Conservation (phyloP, 306 rosid species). For the Arachis stenosperma region DNA sequence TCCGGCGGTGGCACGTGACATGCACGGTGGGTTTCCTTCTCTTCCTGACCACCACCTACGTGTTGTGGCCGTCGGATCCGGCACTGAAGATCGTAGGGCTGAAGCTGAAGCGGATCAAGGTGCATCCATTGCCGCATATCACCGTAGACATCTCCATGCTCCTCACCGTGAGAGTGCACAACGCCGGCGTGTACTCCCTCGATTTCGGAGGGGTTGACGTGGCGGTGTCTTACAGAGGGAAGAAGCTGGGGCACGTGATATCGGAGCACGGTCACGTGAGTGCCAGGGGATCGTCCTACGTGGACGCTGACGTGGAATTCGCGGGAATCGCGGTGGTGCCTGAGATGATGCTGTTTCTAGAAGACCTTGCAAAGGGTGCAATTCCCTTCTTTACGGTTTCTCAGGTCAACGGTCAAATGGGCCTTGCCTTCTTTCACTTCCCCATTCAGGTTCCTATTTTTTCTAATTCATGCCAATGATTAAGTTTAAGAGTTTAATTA, state of each 20-base stretch:
- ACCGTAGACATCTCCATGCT: slow-evolving; percentile 62
- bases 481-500: background rate
- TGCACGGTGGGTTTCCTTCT: slow-evolving; percentile 36
- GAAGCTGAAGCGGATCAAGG: slow-evolving; percentile 46
- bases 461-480: background rate
- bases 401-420: slow-evolving; percentile 53
- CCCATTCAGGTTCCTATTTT: slow-evolving; percentile 56
- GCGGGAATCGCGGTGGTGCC: slow-evolving; percentile 55
- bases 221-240: slow-evolving; percentile 72
- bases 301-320: slow-evolving; percentile 72
- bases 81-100: slow-evolving; percentile 63
- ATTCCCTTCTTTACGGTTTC: slow-evolving; percentile 66
- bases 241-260: slow-evolving; percentile 64
- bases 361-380: slow-evolving; percentile 67
- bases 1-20: slow-evolving; percentile 32
- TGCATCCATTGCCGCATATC: slow-evolving; percentile 60
- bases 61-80: slow-evolving; percentile 71
- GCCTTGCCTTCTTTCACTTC: slow-evolving; percentile 52
- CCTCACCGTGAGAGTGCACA: slow-evolving; percentile 55
- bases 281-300: slow-evolving; percentile 66
- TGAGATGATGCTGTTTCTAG: slow-evolving; percentile 65
- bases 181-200: slow-evolving; percentile 63
- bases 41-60: slow-evolving; percentile 35
- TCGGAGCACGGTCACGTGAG: slow-evolving; percentile 61
- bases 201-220: slow-evolving; percentile 58